Evolutionary conservation across 768 basidiomycete species (phyloP).

Genomic region (Galerina sulciceps): DNA sequence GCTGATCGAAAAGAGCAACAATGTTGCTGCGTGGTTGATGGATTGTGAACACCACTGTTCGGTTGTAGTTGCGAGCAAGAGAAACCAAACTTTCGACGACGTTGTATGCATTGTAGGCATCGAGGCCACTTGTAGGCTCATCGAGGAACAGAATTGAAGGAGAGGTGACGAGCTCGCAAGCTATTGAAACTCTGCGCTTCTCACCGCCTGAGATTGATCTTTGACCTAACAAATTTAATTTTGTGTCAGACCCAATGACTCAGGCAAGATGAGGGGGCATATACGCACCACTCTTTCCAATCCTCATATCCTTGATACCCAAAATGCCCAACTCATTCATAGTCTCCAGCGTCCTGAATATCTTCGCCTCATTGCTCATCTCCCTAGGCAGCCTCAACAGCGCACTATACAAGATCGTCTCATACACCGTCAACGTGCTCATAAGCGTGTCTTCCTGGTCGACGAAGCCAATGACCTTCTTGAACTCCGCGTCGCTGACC

Average conservation of each 20-base stretch:
- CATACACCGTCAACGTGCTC: conserved; percentile 96
- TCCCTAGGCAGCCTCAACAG: conserved; percentile 88
- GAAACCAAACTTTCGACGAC: conserved; percentile 89
- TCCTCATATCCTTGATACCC: conserved; percentile 85
- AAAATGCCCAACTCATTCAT: conserved; percentile 95
- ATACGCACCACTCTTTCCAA: conserved; percentile 82
- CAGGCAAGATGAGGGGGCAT: not conserved
- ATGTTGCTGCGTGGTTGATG: conserved; percentile 99
- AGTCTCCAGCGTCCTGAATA: conserved; percentile 91
- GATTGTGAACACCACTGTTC: conserved; percentile 96
- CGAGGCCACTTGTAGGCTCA: conserved; percentile 95
- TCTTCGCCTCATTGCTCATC: conserved; percentile 96
- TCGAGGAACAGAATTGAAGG: conserved; percentile 96
- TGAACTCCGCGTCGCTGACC: conserved; percentile 76
- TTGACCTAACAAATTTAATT: conserved; percentile 50
- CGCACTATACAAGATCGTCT: conserved; percentile 95
- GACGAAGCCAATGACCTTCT: conserved; percentile 89
- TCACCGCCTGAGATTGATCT: conserved; percentile 97
- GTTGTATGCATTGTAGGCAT: conserved; percentile 94
- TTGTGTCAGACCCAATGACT: not conserved
- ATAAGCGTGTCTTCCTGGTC: conserved; percentile 99
- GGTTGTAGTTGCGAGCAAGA: conserved; percentile 86
- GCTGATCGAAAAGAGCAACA: conserved; percentile 92
- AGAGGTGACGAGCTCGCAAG: conserved; percentile 96
- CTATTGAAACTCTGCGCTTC: conserved; percentile 95